Base-by-base conservation (phyloP, 2,329 filamentous ascomycete genomes). In the Cordyceps cateniannulata region DNA sequence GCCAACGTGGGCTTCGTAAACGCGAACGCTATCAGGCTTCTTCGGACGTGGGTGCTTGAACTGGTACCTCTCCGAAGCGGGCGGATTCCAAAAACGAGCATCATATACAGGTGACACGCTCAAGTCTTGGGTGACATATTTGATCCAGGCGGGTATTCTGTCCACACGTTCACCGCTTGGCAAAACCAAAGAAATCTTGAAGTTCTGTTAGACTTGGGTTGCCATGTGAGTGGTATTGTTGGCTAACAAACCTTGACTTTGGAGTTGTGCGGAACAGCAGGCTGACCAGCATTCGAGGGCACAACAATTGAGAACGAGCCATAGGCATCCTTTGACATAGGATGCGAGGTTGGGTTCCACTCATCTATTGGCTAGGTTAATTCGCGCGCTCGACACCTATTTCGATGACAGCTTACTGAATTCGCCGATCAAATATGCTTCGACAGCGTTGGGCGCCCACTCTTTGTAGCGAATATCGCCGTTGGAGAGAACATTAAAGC, bases 1-100 rank as follows among this genome's bases (percentile, higher is more conserved):
- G 55, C 95, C 95, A 47, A 99, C 92, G 70, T 99, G 95, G n/a
- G 95, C 95, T 76, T 99, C 95, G 75, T 99, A 99, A 62, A 99
- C 92, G 55, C 95, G 88, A n/a, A 85, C 85, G 68, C 92, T 96
- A 61, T 80, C 74, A 1, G 95, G 95, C 79, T 93, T 96, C 73
- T 87, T 86, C 7, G 93, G 95, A 55, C 88, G 84, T 51, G 83
- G 69, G 73, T 98, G 84, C 77, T 96, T 93, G 82, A 96, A 96
- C 59, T 84, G 79, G 73, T 98, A 98, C 69, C 79, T 85, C 70
- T 96, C 86, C 44, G 80, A 77, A 53, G 81, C 74, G 3, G 92
- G 91, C 38, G 95, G 95, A 71, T 98, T 97, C 95, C 95, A 99
- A 78, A 99, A 97, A 57, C 91, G 85, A 25, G 91, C 93, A 73